A percentile compares a stretch with the other conserved stretches of the same genome.
These are phyloP conservation scores for Pistacia atlantica DNA, from an alignment of 345 rosid genomes.

Conservation along the genomic window DNA sequence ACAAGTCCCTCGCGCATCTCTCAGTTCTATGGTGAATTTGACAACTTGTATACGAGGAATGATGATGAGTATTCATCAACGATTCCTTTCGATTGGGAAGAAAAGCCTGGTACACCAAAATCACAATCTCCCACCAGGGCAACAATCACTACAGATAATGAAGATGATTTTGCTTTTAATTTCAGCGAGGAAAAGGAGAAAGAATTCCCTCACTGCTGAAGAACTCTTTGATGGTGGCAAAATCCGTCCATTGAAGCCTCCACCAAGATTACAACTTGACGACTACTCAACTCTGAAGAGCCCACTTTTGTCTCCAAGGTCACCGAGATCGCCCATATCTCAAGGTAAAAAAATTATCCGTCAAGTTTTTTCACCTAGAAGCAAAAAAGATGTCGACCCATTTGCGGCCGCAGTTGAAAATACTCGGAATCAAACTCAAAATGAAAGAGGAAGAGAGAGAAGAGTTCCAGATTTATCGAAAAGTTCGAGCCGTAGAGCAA, in stretches of 20 bases:
- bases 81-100: constrained; percentile 68
- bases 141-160: background rate
- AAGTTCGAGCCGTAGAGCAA: constrained; percentile 46
- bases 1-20: constrained; percentile 66
- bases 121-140: constrained; percentile 19
- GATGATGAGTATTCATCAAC: constrained; percentile 21
- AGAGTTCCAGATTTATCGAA: constrained; percentile 30
- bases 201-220: constrained; percentile 58
- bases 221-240: constrained; percentile 78
- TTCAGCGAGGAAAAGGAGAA: constrained; percentile 36
- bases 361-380: constrained; percentile 59
- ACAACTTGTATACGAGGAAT: constrained; percentile 24
- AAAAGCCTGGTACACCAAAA: constrained; percentile 64
- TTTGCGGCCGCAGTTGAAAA: constrained; percentile 41
- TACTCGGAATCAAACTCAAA: constrained; percentile 29
- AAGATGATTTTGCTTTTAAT: constrained; percentile 59
- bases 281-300: constrained; percentile 21
- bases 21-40: constrained; percentile 54
- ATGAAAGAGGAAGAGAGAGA: constrained; percentile 60
- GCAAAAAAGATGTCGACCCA: constrained; percentile 48
- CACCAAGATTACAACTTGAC: constrained; percentile 50
- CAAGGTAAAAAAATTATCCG: constrained; percentile 53
- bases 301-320: constrained; percentile 33
- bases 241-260: constrained; percentile 70
- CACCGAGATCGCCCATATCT: constrained; percentile 51